Evolutionary conservation across 179 eudicot genomes (phyloP), one percentile per base, ranked within the genome.

Genomic region (Vitellaria paradoxa): DNA sequence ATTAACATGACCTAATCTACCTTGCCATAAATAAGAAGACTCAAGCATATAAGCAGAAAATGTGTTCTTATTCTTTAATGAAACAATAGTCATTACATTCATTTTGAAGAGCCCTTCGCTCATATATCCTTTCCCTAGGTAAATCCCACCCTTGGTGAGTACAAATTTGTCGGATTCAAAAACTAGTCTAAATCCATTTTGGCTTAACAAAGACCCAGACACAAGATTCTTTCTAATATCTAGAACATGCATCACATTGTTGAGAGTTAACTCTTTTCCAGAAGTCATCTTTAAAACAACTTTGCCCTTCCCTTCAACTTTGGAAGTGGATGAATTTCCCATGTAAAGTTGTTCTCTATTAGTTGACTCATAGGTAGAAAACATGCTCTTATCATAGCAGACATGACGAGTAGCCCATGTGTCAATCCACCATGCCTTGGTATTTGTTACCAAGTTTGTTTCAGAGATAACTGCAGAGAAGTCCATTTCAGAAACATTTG

Each of bases 161-260:
- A 46, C 61, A 70, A 50, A 49, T 20, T 70, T 70, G 20, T 70
- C 15, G 2, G 20, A 49, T 26, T 70, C 60, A 50, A 49, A 18
- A 4, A 50, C 37, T 26, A 70, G 2, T 49, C 13, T 49, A n/a
- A 70, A 70, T 23, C 74, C 0, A 17, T 70, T 13, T 7, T 53
- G 9, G 26, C 60, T 50, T 23, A 70, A 50, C 14, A 70, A 9
- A 11, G 62, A 24, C 7, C 60, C 21, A 10, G 5, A 70, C 9
- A 70, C 4, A n/a, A 70, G 7, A 50, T 70, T 70, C 55, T 24
- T n/a, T 50, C 61, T 15, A 30, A 70, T 53, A 9, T 70, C 62
- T 46, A 42, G 62, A 21, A 70, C 74, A 70, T 70, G 42, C 23
- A 69, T 11, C 21, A 70, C 74, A 50, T 70, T 70, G 60, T 70